These are phyloP conservation scores for Omphalotus olearius DNA, from an alignment of 1,284 basidiomycete species.

Conservation along the genomic window DNA sequence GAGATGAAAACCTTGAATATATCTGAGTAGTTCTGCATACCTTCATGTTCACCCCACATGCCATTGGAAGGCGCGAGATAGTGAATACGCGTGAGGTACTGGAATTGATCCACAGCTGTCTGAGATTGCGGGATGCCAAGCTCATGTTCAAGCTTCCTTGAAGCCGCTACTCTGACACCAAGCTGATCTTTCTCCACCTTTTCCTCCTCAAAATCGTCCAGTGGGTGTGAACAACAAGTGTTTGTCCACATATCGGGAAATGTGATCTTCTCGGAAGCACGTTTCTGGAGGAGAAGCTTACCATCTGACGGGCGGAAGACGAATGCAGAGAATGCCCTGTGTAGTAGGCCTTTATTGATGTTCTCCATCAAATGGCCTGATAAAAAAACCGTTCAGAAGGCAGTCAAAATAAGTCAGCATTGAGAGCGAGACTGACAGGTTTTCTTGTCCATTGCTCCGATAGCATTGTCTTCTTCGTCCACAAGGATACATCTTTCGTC, in stretches of 20 bases:
- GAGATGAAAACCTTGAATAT: background rate
- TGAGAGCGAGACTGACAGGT: constrained; percentile 63
- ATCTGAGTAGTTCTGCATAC: constrained; percentile 38
- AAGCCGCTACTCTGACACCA: constrained; percentile 86
- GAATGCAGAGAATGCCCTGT: constrained; percentile 98
- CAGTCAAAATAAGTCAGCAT: constrained; percentile 3
- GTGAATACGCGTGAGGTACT: constrained; percentile 95
- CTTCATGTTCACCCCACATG: constrained; percentile 98
- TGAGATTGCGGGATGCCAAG: constrained; percentile 85
- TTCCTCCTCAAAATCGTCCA: constrained; percentile 86
- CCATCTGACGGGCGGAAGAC: constrained; percentile 94
- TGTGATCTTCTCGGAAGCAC: constrained; percentile 97
- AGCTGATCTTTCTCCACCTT: constrained; percentile 78
- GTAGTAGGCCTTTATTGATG: constrained; percentile 91
- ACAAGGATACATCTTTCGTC: constrained; percentile 97
- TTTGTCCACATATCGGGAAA: constrained; percentile 99
- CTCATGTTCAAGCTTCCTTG: constrained; percentile 95
- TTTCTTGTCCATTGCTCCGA: constrained; percentile 96
- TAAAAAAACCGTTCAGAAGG: background rate
- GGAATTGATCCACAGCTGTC: constrained; percentile 83
- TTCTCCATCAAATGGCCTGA: constrained; percentile 98
- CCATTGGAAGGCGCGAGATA: constrained; percentile 94
- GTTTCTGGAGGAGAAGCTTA: constrained; percentile 91
- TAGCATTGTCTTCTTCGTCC: constrained; percentile 82
- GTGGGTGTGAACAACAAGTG: constrained; percentile 97